Evolutionary conservation across 2,329 filamentous ascomycete species (phyloP).

Genomic region (Scortechinia acanthostroma): DNA sequence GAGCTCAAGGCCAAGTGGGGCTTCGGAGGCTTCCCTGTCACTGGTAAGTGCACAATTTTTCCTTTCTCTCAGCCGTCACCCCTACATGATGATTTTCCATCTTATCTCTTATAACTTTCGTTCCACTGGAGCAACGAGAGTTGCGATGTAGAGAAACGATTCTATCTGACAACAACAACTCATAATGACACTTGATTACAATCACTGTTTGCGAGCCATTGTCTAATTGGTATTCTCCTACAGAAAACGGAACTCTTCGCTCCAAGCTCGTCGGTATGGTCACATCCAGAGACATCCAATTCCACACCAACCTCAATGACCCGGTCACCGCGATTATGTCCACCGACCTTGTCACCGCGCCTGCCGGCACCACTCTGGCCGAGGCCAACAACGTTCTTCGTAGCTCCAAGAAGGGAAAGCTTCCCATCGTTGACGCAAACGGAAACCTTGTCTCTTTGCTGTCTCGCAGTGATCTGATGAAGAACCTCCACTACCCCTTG

Average conservation of each 20-base stretch:
- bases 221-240: constrained; percentile 7
- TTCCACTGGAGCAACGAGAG: constrained; percentile 87
- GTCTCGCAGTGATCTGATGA: constrained; percentile 90
- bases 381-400: constrained; percentile 91
- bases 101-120: constrained; percentile 93
- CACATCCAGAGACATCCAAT: constrained; percentile 96
- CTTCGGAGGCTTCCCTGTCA: constrained; percentile 96
- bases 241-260: constrained; percentile 84
- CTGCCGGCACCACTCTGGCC: constrained; percentile 70
- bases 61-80: constrained; percentile 19
- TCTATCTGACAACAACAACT: constrained; percentile 15
- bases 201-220: constrained; percentile 2
- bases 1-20: constrained; percentile 96
- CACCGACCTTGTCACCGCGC: constrained; percentile 83
- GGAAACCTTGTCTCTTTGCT: constrained; percentile 88
- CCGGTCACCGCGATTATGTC: constrained; percentile 89
- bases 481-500: constrained; percentile 94
- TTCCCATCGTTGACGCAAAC: constrained; percentile 79
- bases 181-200: constrained; percentile 8
- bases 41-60: constrained; percentile 61
- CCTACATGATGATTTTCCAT: constrained; percentile 66
- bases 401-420: constrained; percentile 96
- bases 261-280: constrained; percentile 97
- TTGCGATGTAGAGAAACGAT: constrained; percentile 6
- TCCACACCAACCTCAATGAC: constrained; percentile 69